phyloP scores from a whole-genome alignment of 2,329 filamentous ascomycete genomes.

The Hypomyces rosellus region DNA sequence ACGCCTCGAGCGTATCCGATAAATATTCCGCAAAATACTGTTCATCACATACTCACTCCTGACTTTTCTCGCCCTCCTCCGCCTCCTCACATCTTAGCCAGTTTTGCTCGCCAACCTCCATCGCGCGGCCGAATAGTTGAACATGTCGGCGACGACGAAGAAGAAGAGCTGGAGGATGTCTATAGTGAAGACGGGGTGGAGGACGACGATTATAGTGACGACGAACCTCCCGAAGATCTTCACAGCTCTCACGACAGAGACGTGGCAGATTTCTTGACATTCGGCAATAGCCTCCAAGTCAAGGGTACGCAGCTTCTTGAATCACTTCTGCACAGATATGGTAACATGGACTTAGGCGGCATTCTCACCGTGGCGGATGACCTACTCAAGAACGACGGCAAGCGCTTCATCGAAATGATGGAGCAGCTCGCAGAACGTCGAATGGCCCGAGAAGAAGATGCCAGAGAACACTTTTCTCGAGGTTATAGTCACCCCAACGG shows the following conservation, averaged over 20 bases:
- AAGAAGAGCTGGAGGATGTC: slow-evolving; percentile 47
- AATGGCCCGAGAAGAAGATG: slow-evolving; percentile 94
- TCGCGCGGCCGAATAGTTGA: slow-evolving; percentile 69
- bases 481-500: slow-evolving; percentile 56
- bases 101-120: slow-evolving; percentile 54
- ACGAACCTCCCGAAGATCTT: slow-evolving; percentile 62
- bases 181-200: slow-evolving; percentile 48
- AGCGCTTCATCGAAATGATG: slow-evolving; percentile 99
- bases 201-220: slow-evolving; percentile 58
- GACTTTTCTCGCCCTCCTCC: too few relatives aligned
- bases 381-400: slow-evolving; percentile 95
- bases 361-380: slow-evolving; percentile 98
- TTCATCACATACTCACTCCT: too few relatives aligned
- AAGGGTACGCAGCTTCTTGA: slow-evolving; percentile 58
- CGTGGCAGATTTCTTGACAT: slow-evolving; percentile 87
- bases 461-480: slow-evolving; percentile 54
- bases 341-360: slow-evolving; percentile 64
- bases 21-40: too few relatives aligned
- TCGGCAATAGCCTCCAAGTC: slow-evolving; percentile 94
- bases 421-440: slow-evolving; percentile 94
- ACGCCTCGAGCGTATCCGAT: slow-evolving; percentile 46
- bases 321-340: slow-evolving; percentile 38
- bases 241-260: slow-evolving; percentile 57
- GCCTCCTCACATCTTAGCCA: too few relatives aligned
- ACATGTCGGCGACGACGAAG: slow-evolving; percentile 51